phyloP scores from a whole-genome alignment of 2,329 filamentous ascomycete genomes.

The Sporothrix humicola region DNA sequence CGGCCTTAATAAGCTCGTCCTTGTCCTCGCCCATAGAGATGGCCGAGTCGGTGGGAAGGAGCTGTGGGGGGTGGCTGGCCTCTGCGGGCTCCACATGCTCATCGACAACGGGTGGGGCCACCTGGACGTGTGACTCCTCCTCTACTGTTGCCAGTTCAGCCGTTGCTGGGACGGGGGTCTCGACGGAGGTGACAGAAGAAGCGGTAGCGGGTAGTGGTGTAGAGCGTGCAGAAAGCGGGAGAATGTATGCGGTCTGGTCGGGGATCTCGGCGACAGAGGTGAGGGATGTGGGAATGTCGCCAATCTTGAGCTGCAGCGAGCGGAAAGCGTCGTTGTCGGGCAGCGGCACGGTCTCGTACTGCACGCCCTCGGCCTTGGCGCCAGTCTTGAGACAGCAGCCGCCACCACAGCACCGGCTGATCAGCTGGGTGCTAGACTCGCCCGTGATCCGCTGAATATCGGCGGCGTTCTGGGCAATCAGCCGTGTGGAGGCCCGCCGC shows the following conservation, averaged over 20 bases:
- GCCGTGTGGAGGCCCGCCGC: constrained; percentile 71
- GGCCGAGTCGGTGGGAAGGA: constrained; percentile 57
- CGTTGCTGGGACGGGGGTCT: not conserved
- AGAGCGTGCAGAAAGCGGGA: constrained; percentile 56
- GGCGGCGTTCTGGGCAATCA: constrained; percentile 67
- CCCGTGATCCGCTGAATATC: constrained; percentile 69
- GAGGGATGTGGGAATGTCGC: constrained; percentile 73
- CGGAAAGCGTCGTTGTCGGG: constrained; percentile 87
- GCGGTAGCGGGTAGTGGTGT: constrained; percentile 38
- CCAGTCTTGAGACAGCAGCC: constrained; percentile 64
- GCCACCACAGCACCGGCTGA: constrained; percentile 68
- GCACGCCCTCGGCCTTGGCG: constrained; percentile 52
- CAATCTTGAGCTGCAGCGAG: constrained; percentile 77
- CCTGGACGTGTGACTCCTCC: constrained; percentile 36
- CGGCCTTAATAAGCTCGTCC: not conserved
- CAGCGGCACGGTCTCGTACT: constrained; percentile 59
- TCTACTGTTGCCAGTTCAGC: not conserved
- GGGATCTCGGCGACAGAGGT: constrained; percentile 75
- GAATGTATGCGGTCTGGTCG: constrained; percentile 74
- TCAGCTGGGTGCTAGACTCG: constrained; percentile 65
- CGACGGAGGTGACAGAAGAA: constrained; percentile 34
- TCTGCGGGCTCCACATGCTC: not conserved
- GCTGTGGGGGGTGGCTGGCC: constrained; percentile 33
- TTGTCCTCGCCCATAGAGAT: constrained; percentile 49
- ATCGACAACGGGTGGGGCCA: not conserved